A percentile compares a stretch with the other conserved stretches of the same genome.
Evolutionary conservation across 345 rosid genomes (phyloP).

Genomic region (Populus simonii): DNA sequence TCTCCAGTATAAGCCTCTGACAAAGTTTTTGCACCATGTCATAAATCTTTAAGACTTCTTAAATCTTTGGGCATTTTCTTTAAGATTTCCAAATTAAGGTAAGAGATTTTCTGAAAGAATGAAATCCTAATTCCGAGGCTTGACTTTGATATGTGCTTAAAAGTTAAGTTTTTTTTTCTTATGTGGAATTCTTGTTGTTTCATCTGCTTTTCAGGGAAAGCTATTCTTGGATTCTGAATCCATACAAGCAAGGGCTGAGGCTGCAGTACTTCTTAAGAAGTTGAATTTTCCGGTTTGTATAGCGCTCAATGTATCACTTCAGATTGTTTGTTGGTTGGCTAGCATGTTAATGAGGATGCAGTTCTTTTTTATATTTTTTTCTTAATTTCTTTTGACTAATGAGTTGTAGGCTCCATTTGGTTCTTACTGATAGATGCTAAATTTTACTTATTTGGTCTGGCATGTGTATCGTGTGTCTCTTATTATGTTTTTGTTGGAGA

Average conservation of each 20-base stretch:
- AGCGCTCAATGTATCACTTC: conserved; percentile 15
- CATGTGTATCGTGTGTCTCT: not conserved
- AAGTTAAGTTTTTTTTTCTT: not conserved
- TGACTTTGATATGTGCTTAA: not conserved
- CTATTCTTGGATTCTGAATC: conserved; percentile 92
- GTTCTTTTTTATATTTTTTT: not conserved
- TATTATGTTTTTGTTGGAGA: not conserved
- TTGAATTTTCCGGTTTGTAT: conserved; percentile 86
- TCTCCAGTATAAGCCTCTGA: not conserved
- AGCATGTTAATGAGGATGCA: not conserved
- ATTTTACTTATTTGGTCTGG: not conserved
- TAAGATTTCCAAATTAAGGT: not conserved
- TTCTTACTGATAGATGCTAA: not conserved
- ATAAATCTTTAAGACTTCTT: not conserved
- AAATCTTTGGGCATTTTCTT: not conserved
- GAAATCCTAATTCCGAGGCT: not conserved
- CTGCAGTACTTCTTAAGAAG: conserved; percentile 92
- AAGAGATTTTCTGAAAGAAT: not conserved
- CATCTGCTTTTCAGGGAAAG: conserved; percentile 51
- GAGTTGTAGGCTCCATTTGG: not conserved
- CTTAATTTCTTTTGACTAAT: not conserved
- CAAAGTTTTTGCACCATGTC: not conserved
- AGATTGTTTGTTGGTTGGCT: conserved; percentile 7
- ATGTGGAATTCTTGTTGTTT: conserved; percentile 2
- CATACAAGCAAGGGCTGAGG: conserved; percentile 93